Conservation (phyloP, 2,329 filamentous ascomycete species). For the Phialocephala subalpina region DNA sequence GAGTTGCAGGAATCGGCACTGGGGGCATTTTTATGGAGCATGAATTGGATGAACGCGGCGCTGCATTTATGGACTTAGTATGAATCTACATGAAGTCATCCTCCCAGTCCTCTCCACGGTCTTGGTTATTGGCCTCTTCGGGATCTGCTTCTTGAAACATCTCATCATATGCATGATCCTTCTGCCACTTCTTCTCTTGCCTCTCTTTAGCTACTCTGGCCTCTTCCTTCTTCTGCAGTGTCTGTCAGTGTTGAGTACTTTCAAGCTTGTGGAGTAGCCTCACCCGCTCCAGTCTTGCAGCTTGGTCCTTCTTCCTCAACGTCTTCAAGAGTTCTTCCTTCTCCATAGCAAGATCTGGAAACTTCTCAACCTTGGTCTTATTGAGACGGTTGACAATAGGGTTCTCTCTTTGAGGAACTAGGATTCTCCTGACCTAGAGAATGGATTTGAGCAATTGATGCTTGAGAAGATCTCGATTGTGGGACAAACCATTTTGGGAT, state of each 20-base stretch:
- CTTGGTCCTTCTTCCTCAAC: conserved; percentile 75
- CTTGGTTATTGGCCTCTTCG: conserved; percentile 82
- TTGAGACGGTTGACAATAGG: conserved; percentile 95
- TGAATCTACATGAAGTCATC: conserved; percentile 88
- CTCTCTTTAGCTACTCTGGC: conserved; percentile 77
- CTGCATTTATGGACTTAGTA: neutral
- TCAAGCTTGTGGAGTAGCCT: conserved; percentile 33
- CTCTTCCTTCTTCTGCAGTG: conserved; percentile 76
- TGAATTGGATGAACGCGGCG: neutral
- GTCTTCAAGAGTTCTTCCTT: conserved; percentile 79
- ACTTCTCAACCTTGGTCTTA: conserved; percentile 92
- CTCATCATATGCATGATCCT: conserved; percentile 98
- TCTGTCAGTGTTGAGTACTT: conserved; percentile 12
- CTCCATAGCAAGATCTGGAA: conserved; percentile 83
- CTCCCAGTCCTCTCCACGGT: conserved; percentile 77
- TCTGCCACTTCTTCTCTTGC: conserved; percentile 90
- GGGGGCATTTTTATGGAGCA: neutral
- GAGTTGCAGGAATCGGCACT: neutral
- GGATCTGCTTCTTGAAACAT: conserved; percentile 86
- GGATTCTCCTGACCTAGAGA: conserved; percentile 76
- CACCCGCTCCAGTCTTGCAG: conserved; percentile 68
- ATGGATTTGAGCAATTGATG: neutral
- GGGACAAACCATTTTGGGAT: conserved; percentile 69
- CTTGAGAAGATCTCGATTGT: neutral
- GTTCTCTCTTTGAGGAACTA: conserved; percentile 85